These are phyloP conservation scores for Cyberlindnera saturnus DNA, from an alignment of 805 yeast species.

Conservation along the genomic window DNA sequence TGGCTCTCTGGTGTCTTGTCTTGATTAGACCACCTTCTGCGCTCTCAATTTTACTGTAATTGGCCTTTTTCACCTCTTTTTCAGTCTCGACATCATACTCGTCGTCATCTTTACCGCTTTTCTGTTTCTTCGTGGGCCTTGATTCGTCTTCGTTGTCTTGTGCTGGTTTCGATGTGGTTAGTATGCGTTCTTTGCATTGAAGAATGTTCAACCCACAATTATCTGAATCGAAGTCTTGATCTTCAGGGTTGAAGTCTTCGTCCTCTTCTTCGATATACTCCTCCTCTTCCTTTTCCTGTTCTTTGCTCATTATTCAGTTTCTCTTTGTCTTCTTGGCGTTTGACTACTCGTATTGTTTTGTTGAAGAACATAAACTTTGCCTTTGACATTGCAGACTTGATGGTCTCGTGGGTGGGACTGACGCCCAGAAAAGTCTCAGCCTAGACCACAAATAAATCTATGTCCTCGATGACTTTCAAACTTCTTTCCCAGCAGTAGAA, in stretches of 20 bases:
- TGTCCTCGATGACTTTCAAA: too few relatives aligned
- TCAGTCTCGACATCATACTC: constrained; percentile 30
- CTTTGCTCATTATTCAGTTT: not conserved
- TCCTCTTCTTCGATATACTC: constrained; percentile 52
- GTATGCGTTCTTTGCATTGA: not conserved
- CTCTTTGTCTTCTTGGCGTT: not conserved
- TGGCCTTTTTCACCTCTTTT: constrained; percentile 23
- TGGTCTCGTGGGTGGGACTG: not conserved
- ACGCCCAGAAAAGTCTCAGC: too few relatives aligned
- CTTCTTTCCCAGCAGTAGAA: too few relatives aligned
- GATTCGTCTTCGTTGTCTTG: constrained; percentile 10
- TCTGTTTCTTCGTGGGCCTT: constrained; percentile 17
- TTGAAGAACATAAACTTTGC: not conserved
- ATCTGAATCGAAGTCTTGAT: constrained; percentile 49
- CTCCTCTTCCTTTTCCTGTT: constrained; percentile 26
- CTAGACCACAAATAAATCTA: too few relatives aligned
- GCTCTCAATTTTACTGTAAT: constrained; percentile 50
- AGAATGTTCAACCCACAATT: constrained; percentile 15
- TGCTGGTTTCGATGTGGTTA: constrained; percentile 1
- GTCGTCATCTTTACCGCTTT: constrained; percentile 27
- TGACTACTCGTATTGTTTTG: not conserved
- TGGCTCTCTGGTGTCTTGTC: constrained; percentile 57
- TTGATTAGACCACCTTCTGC: constrained; percentile 57
- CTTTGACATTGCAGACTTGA: not conserved
- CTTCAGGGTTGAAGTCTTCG: constrained; percentile 45